Percentiles rank a stretch among this genome's conserved stretches.
phyloP scores from a whole-genome alignment of 2,329 filamentous ascomycete species.

The Leptographium galeiforme region DNA sequence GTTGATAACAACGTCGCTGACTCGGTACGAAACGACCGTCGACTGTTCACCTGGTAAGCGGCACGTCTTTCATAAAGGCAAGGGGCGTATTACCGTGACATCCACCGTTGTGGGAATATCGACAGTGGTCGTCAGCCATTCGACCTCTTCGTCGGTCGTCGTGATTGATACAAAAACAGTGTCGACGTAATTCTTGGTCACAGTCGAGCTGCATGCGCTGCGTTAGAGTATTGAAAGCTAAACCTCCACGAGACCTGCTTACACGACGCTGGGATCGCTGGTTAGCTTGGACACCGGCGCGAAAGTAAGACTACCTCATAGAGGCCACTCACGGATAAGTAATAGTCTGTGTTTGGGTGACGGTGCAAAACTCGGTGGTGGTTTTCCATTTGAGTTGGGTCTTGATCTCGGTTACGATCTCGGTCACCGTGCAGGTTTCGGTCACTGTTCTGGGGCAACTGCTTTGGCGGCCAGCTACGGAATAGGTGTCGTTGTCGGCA shows the following conservation, averaged over 20 bases:
- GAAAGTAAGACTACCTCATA: no score
- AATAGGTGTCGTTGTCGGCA: neutral
- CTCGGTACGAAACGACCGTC: no score
- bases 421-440: conserved; percentile 1
- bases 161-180: neutral
- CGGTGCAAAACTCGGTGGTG: neutral
- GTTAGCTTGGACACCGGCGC: neutral
- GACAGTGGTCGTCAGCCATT: neutral
- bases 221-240: neutral
- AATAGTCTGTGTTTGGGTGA: neutral
- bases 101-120: neutral
- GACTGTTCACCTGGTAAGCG: no score
- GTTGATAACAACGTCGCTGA: no score
- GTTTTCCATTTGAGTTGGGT: neutral
- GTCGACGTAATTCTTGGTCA: neutral
- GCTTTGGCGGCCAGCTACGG: neutral
- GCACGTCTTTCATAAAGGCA: neutral
- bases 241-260: neutral
- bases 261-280: neutral
- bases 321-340: neutral
- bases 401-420: neutral
- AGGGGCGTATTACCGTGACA: neutral
- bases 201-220: neutral
- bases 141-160: neutral
- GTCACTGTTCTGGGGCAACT: neutral